These are phyloP conservation scores for Malbranchea zuffiana DNA, from an alignment of 2,329 filamentous ascomycete species.

Conservation along the genomic window DNA sequence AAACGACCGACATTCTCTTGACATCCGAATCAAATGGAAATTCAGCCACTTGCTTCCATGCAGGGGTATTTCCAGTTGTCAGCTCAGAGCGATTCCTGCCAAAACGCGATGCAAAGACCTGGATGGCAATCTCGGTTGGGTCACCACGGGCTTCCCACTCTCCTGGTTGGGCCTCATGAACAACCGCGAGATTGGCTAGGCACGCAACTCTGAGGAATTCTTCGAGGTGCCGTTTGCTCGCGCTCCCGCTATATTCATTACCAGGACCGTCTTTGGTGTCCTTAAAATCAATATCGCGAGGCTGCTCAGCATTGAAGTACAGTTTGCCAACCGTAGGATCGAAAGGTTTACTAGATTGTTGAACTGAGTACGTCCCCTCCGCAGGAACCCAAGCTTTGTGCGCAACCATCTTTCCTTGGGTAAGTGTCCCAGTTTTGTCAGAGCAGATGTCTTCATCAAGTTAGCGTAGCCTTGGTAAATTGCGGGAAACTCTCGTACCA, in stretches of 20 bases:
- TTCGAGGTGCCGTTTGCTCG: slow-evolving; percentile 39
- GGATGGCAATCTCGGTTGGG: slow-evolving; percentile 62
- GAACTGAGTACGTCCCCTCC: slow-evolving; percentile 47
- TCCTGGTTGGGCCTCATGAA: slow-evolving; percentile 43
- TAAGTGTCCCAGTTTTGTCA: slow-evolving; percentile 50
- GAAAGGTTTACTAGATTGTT: slow-evolving; percentile 44
- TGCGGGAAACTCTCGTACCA: background rate
- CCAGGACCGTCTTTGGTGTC: slow-evolving; percentile 18
- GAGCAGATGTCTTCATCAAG: slow-evolving; percentile 40
- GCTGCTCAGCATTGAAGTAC: slow-evolving; percentile 27
- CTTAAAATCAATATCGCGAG: slow-evolving; percentile 19
- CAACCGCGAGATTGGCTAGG: slow-evolving; percentile 53
- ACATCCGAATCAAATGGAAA: slow-evolving; percentile 64
- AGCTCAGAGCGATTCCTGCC: slow-evolving; percentile 47
- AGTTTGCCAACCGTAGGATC: slow-evolving; percentile 45
- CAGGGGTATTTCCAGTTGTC: slow-evolving; percentile 38
- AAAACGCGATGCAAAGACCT: slow-evolving; percentile 61
- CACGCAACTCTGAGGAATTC: slow-evolving; percentile 53
- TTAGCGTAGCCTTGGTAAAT: background rate
- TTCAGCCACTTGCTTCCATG: slow-evolving; percentile 52
- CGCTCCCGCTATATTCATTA: slow-evolving; percentile 26
- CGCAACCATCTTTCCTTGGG: slow-evolving; percentile 53
- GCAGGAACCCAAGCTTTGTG: slow-evolving; percentile 49
- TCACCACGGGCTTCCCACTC: slow-evolving; percentile 55
- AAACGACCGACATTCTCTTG: slow-evolving; percentile 67